These are phyloP conservation scores for Wickerhamomyces silvicola DNA, from an alignment of 805 yeast species.

Conservation along the genomic window DNA sequence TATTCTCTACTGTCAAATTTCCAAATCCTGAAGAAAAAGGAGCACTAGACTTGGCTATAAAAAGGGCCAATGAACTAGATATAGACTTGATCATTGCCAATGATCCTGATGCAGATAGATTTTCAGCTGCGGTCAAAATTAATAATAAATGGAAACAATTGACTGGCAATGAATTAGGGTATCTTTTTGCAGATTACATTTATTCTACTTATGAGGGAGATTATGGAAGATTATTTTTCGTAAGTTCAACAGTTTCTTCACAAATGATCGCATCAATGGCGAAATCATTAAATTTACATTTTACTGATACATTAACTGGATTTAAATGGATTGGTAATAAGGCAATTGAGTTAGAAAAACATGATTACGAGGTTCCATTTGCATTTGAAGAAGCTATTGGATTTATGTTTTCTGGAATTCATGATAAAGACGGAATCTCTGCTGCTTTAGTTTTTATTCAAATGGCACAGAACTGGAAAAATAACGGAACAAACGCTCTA, in stretches of 20 bases:
- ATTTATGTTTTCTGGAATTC: conserved; percentile 76
- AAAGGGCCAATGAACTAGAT: conserved; percentile 44
- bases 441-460: conserved; percentile 76
- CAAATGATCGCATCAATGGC: conserved; percentile 74
- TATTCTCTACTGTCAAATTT: conserved; percentile 76
- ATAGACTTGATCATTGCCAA: conserved; percentile 68
- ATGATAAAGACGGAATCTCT: conserved; percentile 89
- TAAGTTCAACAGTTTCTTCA: conserved; percentile 91
- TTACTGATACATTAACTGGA: conserved; percentile 84
- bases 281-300: conserved; percentile 47
- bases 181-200: conserved; percentile 66
- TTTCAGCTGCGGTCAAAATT: conserved; percentile 67
- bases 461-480: conserved; percentile 48
- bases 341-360: conserved; percentile 60
- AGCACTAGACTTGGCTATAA: conserved; percentile 70
- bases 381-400: conserved; percentile 97
- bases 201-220: conserved; percentile 24
- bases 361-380: conserved; percentile 73
- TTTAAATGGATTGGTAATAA: conserved; percentile 96
- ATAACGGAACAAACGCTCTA: conserved; percentile 31
- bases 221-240: conserved; percentile 40
- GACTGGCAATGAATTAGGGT: conserved; percentile 89
- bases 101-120: conserved; percentile 97
- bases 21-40: conserved; percentile 97
- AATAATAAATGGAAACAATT: conserved; percentile 60